Conservation (phyloP, 148 eudicot genomes). For the Nyssa sinensis region DNA sequence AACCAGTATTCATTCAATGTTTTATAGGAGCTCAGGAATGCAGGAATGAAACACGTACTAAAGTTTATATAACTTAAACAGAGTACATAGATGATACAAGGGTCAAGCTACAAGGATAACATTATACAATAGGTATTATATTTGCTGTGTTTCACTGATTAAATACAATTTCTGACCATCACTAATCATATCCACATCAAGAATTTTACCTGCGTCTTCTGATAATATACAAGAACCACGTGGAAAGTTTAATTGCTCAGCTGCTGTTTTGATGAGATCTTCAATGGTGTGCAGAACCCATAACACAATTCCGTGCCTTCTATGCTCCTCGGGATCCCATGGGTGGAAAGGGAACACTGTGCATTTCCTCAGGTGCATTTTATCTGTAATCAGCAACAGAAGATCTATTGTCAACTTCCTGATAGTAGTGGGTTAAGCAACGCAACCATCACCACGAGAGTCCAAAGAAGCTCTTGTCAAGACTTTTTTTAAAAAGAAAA, state of each 20-base stretch:
- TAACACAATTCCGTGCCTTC: slow-evolving; percentile 43
- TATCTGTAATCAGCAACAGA: slow-evolving; percentile 24
- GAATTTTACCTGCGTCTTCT: slow-evolving; percentile 72
- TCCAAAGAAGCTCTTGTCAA: no score
- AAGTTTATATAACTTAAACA: not conserved
- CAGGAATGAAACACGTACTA: not conserved
- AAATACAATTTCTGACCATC: slow-evolving; percentile 77
- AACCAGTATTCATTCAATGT: no score
- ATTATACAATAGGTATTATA: not conserved
- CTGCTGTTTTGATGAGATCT: slow-evolving; percentile 49
- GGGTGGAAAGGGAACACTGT: slow-evolving; percentile 54
- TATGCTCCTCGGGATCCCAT: slow-evolving; percentile 35
- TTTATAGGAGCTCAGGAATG: not conserved
- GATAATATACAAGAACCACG: slow-evolving; percentile 45
- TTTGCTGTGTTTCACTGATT: slow-evolving; percentile 32
- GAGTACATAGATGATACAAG: no score
- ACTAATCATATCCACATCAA: slow-evolving; percentile 69
- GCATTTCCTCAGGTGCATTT: slow-evolving; percentile 39
- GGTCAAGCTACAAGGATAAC: not conserved
- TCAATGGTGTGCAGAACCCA: slow-evolving; percentile 58
- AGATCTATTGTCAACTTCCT: no score
- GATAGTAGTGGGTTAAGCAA: no score
- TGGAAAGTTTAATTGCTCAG: slow-evolving; percentile 35
- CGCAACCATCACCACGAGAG: no score
- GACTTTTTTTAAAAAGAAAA: no score